Evolutionary conservation across 305 asterid species (phyloP), one percentile per base, ranked within the genome.

Genomic region (Withania somnifera): DNA sequence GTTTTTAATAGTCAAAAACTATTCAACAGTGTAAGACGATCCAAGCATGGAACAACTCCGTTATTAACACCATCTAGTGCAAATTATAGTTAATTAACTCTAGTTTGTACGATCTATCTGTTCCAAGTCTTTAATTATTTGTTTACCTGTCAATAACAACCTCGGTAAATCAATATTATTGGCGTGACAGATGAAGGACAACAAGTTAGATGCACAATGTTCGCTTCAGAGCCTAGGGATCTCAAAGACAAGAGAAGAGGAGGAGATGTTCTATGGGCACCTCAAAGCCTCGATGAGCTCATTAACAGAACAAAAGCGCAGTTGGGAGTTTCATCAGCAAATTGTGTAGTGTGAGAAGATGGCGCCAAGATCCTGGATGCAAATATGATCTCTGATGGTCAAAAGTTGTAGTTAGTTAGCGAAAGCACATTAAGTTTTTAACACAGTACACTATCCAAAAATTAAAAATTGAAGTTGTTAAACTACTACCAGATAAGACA

Each of bases 251-350:
- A 71, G 77, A 82, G 82, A 45, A 86, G 79, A 57, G 54, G 89
- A 79, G 86, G 90, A 82, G 86, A 84, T 32, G 85, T 86, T 42
- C 38, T 89, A 61, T 85, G 89, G 91, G 85, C 85, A 82, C 89
- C 90, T 8, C 63, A 83, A 13, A 84, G 87, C 82, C 80, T 87
- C 58, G 87, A 87, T 78, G 90, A 89, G 81, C 89, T 88, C 71
- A 82, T 86, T 22, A 83, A 53, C 84, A 80, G 79, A 26, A 86
- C 91, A 15, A 85, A 45, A 63, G 84, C 63, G 67, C 78, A 82
- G 76, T 82, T 87, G 9, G 58, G 80, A 73, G 47, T 85, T 63
- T 24, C 64, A 38, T 58, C 50, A 19, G 56, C 78, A 45, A 83
- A 86, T 73, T 71, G 80, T 67, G 66, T 90, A 64, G 67, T 88